Conservation (phyloP, 2,329 filamentous ascomycete species). For the Pseudogymnoascus sp. region DNA sequence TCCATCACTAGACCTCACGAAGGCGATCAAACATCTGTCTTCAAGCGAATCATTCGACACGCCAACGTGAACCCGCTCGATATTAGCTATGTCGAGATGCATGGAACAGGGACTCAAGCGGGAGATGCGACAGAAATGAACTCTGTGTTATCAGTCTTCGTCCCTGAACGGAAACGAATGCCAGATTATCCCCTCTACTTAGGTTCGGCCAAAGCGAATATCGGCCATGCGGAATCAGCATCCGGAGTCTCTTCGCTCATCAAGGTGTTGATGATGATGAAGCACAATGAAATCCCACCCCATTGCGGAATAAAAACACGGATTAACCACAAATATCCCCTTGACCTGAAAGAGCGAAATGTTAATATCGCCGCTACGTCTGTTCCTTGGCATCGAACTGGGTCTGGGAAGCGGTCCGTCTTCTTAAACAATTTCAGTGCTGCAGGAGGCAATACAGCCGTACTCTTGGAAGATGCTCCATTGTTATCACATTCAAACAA, state of each 20-base stretch:
- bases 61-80: constrained; percentile 63
- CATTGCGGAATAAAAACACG: constrained; percentile 24
- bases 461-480: constrained; percentile 19
- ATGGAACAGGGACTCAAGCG: constrained; percentile 75
- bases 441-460: constrained; percentile 19
- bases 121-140: constrained; percentile 72
- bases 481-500: background rate
- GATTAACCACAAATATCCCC: constrained; percentile 22
- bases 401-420: constrained; percentile 30
- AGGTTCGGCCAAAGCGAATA: constrained; percentile 15
- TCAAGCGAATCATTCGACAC: constrained; percentile 51
- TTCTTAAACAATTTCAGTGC: constrained; percentile 41
- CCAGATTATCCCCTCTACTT: constrained; percentile 44
- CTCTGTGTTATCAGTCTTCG: background rate
- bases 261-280: constrained; percentile 24
- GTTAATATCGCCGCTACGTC: constrained; percentile 18
- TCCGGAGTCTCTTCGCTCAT: constrained; percentile 22
- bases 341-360: constrained; percentile 28
- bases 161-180: constrained; percentile 31
- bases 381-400: constrained; percentile 25
- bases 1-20: constrained; percentile 76
- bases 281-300: constrained; percentile 21
- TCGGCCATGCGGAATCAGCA: constrained; percentile 20
- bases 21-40: constrained; percentile 62
- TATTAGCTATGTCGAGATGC: constrained; percentile 76